phyloP scores from a whole-genome alignment of 2,329 filamentous ascomycete species.

The Phoma sp. region DNA sequence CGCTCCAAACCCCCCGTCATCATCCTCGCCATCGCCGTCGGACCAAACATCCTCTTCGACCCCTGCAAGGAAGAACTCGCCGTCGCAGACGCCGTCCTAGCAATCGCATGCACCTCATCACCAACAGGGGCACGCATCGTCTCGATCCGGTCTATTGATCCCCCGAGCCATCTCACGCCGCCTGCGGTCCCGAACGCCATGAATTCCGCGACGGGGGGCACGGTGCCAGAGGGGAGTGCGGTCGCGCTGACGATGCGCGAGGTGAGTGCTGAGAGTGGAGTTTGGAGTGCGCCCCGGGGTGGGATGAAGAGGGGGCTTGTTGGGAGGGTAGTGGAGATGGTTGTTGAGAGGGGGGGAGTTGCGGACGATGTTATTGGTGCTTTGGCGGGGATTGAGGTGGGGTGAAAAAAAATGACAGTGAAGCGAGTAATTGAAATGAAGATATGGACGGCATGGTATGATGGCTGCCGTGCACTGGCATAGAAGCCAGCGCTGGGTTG shows the following conservation, averaged over 20 bases:
- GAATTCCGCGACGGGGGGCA: slow-evolving; percentile 55
- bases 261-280: slow-evolving; percentile 67
- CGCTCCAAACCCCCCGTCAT: slow-evolving; percentile 79
- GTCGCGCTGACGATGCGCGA: slow-evolving; percentile 58
- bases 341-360: slow-evolving; percentile 78
- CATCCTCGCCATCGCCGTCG: slow-evolving; percentile 85
- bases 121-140: slow-evolving; percentile 49
- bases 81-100: slow-evolving; percentile 88
- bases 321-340: slow-evolving; percentile 76
- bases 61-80: slow-evolving; percentile 89
- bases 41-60: slow-evolving; percentile 91
- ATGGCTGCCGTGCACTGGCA: no score
- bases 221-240: slow-evolving; percentile 45
- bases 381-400: slow-evolving; percentile 73
- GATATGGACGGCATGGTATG: no score
- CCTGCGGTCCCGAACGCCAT: slow-evolving; percentile 58
- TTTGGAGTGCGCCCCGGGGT: slow-evolving; percentile 86
- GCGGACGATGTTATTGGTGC: slow-evolving; percentile 86
- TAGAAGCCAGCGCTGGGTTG: no score
- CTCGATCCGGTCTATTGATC: slow-evolving; percentile 58
- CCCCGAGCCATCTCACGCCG: slow-evolving; percentile 57
- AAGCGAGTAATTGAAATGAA: no score
- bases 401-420: no score
- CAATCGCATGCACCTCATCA: slow-evolving; percentile 84
- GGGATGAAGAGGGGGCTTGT: slow-evolving; percentile 80